Conservation (phyloP, 2,329 filamentous ascomycete genomes). For the Fusarium pseudocircinatum region DNA sequence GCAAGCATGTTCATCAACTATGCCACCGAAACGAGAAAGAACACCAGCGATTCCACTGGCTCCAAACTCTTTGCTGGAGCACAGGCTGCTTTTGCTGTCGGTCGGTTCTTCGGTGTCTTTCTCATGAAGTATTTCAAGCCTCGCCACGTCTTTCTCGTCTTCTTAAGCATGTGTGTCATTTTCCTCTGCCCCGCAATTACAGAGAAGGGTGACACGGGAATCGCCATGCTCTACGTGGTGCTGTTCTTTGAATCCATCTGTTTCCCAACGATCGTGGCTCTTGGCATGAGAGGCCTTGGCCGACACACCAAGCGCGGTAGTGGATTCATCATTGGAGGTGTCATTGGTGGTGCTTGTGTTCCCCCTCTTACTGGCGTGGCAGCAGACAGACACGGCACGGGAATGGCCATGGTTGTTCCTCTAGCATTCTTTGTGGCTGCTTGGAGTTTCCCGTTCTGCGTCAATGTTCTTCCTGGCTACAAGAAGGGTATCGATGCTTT, state of each 20-base stretch:
- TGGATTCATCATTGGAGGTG: constrained; percentile 74
- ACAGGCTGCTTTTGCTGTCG: constrained; percentile 76
- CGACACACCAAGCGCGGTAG: constrained; percentile 81
- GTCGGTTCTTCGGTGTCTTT: constrained; percentile 73
- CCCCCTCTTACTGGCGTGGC: constrained; percentile 76
- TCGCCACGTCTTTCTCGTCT: constrained; percentile 73
- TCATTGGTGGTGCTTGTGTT: constrained; percentile 77
- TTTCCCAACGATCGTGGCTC: constrained; percentile 83
- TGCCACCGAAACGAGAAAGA: constrained; percentile 65
- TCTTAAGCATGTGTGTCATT: constrained; percentile 70
- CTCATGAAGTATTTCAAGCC: constrained; percentile 75
- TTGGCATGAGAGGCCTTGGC: constrained; percentile 79
- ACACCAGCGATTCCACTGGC: constrained; percentile 61
- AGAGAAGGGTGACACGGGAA: constrained; percentile 55
- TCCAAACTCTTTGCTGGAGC: constrained; percentile 78
- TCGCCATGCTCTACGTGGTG: constrained; percentile 73
- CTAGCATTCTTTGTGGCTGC: constrained; percentile 66
- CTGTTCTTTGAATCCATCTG: constrained; percentile 84
- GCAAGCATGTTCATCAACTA: constrained; percentile 80
- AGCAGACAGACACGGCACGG: constrained; percentile 69
- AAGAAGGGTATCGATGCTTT: constrained; percentile 69
- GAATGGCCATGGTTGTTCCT: constrained; percentile 73
- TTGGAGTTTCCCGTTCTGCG: constrained; percentile 65
- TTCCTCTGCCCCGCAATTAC: constrained; percentile 65
- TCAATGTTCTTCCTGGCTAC: constrained; percentile 75